A percentile compares a stretch with the other conserved stretches of the same genome.
Evolutionary conservation across 1,284 basidiomycete species (phyloP).

Genomic region (Ustilago shanxiensis): DNA sequence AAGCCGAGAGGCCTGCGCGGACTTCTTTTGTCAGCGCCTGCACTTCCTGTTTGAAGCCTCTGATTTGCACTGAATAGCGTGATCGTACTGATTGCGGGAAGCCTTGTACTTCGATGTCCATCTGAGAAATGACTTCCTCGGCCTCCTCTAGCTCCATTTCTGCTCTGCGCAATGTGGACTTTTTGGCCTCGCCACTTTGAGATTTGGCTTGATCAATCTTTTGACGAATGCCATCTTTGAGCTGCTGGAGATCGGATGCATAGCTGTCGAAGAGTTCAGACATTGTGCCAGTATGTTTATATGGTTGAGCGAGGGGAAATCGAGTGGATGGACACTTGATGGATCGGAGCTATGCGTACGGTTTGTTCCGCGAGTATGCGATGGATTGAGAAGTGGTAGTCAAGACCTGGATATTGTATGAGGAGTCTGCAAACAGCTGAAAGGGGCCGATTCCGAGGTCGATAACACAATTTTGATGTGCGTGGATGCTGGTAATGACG

Average conservation of each 20-base stretch:
- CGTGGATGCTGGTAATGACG: not conserved
- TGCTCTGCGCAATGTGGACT: constrained; percentile 83
- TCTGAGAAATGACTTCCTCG: constrained; percentile 94
- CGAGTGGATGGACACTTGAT: not conserved
- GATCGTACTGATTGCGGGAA: constrained; percentile 78
- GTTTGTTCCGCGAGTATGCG: not conserved
- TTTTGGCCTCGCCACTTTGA: constrained; percentile 78
- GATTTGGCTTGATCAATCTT: constrained; percentile 50
- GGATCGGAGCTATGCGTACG: not conserved
- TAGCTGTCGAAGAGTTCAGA: constrained; percentile 69
- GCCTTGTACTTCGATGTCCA: constrained; percentile 98
- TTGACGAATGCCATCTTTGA: constrained; percentile 54
- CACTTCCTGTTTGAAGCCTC: constrained; percentile 54
- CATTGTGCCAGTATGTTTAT: constrained; percentile 42
- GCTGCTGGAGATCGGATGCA: constrained; percentile 64
- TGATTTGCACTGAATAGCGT: constrained; percentile 57
- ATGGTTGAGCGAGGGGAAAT: not conserved
- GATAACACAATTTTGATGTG: no score
- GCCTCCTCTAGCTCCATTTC: constrained; percentile 98
- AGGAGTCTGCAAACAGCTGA: no score
- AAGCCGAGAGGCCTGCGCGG: constrained; percentile 20
- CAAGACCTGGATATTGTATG: no score
- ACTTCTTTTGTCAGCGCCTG: constrained; percentile 58
- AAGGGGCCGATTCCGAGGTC: no score
- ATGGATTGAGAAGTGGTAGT: not conserved